These are phyloP conservation scores for Didymella arachidicola DNA, from an alignment of 2,329 filamentous ascomycete genomes.

Conservation along the genomic window DNA sequence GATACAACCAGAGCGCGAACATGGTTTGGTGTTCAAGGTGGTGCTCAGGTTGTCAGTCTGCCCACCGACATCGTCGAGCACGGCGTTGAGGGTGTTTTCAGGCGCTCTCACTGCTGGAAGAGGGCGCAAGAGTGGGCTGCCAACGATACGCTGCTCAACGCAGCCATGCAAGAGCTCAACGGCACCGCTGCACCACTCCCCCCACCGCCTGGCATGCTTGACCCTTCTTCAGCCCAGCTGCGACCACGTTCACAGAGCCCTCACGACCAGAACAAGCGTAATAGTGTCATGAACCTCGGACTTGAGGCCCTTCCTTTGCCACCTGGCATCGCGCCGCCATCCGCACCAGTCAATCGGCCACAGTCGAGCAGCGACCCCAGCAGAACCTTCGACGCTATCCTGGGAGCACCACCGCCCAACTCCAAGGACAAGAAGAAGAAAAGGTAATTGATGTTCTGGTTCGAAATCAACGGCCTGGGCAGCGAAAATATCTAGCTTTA, in stretches of 20 bases:
- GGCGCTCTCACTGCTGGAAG: slow-evolving; percentile 73
- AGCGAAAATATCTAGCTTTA: slow-evolving; percentile 10
- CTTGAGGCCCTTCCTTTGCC: slow-evolving; percentile 58
- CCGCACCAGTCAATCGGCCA: slow-evolving; percentile 35
- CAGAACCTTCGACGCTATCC: slow-evolving; percentile 60
- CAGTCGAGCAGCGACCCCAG: slow-evolving; percentile 49
- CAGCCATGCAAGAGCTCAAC: slow-evolving; percentile 47
- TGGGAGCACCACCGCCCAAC: slow-evolving; percentile 41
- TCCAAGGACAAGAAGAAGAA: slow-evolving; percentile 44
- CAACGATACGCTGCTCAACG: slow-evolving; percentile 42
- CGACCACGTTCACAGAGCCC: slow-evolving; percentile 41
- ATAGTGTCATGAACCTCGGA: slow-evolving; percentile 56
- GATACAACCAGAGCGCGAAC: slow-evolving; percentile 64
- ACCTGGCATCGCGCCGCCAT: slow-evolving; percentile 51
- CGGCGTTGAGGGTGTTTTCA: slow-evolving; percentile 72
- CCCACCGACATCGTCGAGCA: slow-evolving; percentile 71
- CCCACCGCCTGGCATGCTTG: slow-evolving; percentile 41
- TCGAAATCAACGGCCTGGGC: slow-evolving; percentile 3
- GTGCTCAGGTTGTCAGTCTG: slow-evolving; percentile 66
- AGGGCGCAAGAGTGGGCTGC: slow-evolving; percentile 68
- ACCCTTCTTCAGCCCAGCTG: slow-evolving; percentile 26
- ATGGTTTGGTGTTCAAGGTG: slow-evolving; percentile 78
- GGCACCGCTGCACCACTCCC: slow-evolving; percentile 41
- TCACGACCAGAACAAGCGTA: slow-evolving; percentile 44
- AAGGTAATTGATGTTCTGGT: slow-evolving; percentile 27